Conservation (phyloP, 257 asterid species). For the Avicennia marina region DNA sequence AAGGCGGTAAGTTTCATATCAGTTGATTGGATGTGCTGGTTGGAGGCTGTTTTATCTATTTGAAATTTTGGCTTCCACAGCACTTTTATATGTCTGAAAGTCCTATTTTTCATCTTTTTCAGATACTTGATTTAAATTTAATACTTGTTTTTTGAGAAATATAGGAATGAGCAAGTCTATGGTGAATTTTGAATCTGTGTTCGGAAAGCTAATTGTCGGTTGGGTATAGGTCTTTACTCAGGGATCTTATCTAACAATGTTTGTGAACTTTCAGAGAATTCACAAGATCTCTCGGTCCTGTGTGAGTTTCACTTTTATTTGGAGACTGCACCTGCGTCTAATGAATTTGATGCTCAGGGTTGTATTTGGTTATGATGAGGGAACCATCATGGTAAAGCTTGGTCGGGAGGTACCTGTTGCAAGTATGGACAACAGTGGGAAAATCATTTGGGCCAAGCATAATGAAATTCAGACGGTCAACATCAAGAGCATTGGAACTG, state of each 20-base stretch:
- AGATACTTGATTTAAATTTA: not conserved
- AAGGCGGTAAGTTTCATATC: slow-evolving; percentile 59
- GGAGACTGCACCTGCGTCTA: slow-evolving; percentile 19
- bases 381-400: slow-evolving; percentile 96
- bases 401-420: slow-evolving; percentile 98
- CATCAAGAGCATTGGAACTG: slow-evolving; percentile 93
- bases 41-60: not conserved
- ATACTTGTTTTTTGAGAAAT: slow-evolving; percentile 12
- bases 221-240: slow-evolving; percentile 4
- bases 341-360: slow-evolving; percentile 51
- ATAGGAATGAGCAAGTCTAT: not conserved
- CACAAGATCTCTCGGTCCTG: no score
- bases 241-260: slow-evolving; percentile 1
- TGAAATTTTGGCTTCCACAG: slow-evolving; percentile 1
- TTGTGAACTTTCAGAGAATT: no score
- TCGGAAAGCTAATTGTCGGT: not conserved
- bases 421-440: slow-evolving; percentile 96
- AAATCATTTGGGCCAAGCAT: slow-evolving; percentile 97
- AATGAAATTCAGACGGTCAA: slow-evolving; percentile 97
- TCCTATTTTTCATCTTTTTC: slow-evolving; percentile 9
- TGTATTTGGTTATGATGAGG: slow-evolving; percentile 96
- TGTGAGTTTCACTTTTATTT: slow-evolving; percentile 12
- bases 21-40: slow-evolving; percentile 14
- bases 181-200: slow-evolving; percentile 4
- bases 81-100: slow-evolving; percentile 7